These are phyloP conservation scores for Cyberlindnera petersonii DNA, from an alignment of 805 yeast species.

Conservation along the genomic window DNA sequence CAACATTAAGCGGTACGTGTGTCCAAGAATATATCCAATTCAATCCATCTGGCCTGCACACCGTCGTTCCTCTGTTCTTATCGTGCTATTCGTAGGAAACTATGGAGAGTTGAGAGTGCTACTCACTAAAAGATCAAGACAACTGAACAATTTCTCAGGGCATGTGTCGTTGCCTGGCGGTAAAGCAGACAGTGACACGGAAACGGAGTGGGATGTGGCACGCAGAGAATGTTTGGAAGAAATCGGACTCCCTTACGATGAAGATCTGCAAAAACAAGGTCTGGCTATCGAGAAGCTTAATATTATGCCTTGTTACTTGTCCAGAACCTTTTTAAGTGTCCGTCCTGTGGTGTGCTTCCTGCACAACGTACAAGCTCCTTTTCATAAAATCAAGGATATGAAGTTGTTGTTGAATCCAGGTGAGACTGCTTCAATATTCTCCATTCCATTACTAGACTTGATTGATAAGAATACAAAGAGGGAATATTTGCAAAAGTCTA, in stretches of 20 bases:
- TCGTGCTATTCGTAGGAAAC: conserved; percentile 68
- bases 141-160: conserved; percentile 73
- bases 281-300: conserved; percentile 57
- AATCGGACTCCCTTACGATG: conserved; percentile 63
- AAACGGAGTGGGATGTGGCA: conserved; percentile 68
- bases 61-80: conserved; percentile 76
- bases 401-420: conserved; percentile 64
- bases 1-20: conserved; percentile 19
- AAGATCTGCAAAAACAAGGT: conserved; percentile 41
- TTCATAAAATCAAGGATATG: conserved; percentile 29
- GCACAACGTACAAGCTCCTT: conserved; percentile 28
- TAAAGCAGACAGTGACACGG: conserved; percentile 67
- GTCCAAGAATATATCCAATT: conserved; percentile 24
- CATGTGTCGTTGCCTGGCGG: conserved; percentile 95
- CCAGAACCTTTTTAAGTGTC: conserved; percentile 79
- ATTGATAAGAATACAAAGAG: conserved; percentile 25
- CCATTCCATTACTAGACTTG: conserved; percentile 66
- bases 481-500: conserved; percentile 32
- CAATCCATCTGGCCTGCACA: conserved; percentile 65
- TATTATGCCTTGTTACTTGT: conserved; percentile 72
- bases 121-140: conserved; percentile 71
- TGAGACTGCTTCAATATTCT: conserved; percentile 66
- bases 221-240: conserved; percentile 86
- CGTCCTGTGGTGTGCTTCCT: conserved; percentile 74
- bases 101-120: conserved; percentile 74